Evolutionary conservation across 441 rosid genomes (phyloP).

Genomic region (Francoa sonchifolia): DNA sequence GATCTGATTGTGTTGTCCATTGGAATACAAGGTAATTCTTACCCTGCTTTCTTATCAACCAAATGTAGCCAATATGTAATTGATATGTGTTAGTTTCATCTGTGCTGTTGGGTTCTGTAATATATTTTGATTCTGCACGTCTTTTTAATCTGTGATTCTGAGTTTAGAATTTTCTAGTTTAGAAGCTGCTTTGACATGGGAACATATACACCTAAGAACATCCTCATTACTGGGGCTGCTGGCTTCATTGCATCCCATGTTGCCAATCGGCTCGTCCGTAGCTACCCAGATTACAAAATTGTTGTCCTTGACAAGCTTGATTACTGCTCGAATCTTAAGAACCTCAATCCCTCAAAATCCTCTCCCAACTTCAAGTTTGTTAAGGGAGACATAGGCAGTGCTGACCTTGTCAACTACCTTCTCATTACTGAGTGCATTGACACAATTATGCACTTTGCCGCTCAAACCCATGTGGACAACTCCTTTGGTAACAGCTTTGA

Average conservation of each 20-base stretch:
- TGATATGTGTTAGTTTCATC: no score
- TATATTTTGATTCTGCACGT: neutral
- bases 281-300: slow-evolving; percentile 74
- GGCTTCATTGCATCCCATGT: slow-evolving; percentile 83
- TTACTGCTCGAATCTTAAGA: slow-evolving; percentile 77
- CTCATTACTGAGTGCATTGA: slow-evolving; percentile 40
- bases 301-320: slow-evolving; percentile 94
- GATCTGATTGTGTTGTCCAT: no score
- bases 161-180: slow-evolving; percentile 6
- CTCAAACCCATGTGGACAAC: slow-evolving; percentile 50
- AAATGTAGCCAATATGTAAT: no score
- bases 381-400: slow-evolving; percentile 48
- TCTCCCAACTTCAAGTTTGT: slow-evolving; percentile 81
- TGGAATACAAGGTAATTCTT: no score
- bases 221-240: slow-evolving; percentile 90
- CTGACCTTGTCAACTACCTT: slow-evolving; percentile 48
- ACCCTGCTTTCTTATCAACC: no score
- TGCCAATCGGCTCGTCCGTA: slow-evolving; percentile 58
- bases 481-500: slow-evolving; percentile 51
- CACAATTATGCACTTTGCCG: slow-evolving; percentile 55
- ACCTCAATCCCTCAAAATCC: slow-evolving; percentile 56
- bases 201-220: slow-evolving; percentile 65
- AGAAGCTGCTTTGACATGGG: slow-evolving; percentile 42
- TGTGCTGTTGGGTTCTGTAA: neutral
- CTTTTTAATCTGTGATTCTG: slow-evolving; percentile 2